Percentiles rank a stretch among this genome's conserved stretches.
These are phyloP conservation scores for Stagonosporopsis tanaceti DNA, from an alignment of 2,329 filamentous ascomycete genomes.

Conservation along the genomic window DNA sequence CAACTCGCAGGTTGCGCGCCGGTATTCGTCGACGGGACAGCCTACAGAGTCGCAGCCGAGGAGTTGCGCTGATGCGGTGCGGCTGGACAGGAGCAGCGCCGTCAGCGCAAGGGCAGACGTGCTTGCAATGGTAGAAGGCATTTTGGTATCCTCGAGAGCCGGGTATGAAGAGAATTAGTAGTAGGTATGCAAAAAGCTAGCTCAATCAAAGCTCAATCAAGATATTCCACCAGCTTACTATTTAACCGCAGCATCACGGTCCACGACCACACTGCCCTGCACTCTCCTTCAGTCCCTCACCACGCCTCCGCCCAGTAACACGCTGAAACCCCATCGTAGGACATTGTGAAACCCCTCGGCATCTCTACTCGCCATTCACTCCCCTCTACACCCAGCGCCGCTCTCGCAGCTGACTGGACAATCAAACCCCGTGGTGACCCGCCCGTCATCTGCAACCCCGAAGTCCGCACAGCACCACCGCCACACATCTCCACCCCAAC, in stretches of 20 bases:
- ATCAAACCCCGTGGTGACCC: background rate
- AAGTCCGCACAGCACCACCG: background rate
- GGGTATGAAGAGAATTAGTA: background rate
- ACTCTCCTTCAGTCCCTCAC: no score
- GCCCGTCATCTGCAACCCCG: background rate
- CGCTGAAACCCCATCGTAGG: no score
- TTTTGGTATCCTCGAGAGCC: background rate
- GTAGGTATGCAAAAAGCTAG: background rate
- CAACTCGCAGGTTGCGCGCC: constrained; percentile 2
- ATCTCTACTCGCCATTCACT: background rate
- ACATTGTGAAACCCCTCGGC: background rate
- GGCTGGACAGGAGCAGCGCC: background rate
- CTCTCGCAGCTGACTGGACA: background rate
- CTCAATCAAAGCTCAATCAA: no score
- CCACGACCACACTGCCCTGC: no score
- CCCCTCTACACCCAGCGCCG: background rate
- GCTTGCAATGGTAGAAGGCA: background rate
- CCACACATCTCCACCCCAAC: background rate
- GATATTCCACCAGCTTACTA: no score
- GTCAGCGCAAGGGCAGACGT: background rate
- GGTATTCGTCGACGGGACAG: constrained; percentile 14
- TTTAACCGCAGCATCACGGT: no score
- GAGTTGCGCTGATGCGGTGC: constrained; percentile 1
- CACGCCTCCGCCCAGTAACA: no score
- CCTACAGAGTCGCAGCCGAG: constrained; percentile 11